A percentile compares a stretch with the other conserved stretches of the same genome.
Evolutionary conservation across 306 rosid species (phyloP).

Genomic region (Citrullus colocynthis): DNA sequence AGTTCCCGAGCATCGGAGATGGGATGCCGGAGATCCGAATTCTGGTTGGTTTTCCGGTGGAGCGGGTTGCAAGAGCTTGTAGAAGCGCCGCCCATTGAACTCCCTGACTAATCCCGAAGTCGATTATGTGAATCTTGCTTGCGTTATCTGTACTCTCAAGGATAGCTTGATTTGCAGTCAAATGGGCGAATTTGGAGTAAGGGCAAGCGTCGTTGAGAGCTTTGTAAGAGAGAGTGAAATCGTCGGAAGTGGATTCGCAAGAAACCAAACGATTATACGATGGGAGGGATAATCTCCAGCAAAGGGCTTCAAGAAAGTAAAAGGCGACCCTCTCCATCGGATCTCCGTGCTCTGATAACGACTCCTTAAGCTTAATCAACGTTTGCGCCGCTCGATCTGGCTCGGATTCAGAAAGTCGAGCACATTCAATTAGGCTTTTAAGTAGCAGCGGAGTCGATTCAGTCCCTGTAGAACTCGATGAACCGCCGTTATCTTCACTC

Average conservation of each 20-base stretch:
- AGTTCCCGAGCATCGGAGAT: slow-evolving; percentile 50
- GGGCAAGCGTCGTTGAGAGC: slow-evolving; percentile 90
- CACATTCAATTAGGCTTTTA: slow-evolving; percentile 52
- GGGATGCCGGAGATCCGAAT: slow-evolving; percentile 85
- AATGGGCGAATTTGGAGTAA: slow-evolving; percentile 79
- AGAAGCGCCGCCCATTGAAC: slow-evolving; percentile 91
- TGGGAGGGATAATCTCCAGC: slow-evolving; percentile 19
- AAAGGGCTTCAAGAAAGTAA: slow-evolving; percentile 56
- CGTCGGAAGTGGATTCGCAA: slow-evolving; percentile 33
- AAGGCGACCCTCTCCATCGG: slow-evolving; percentile 59
- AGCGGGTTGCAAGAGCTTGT: slow-evolving; percentile 81
- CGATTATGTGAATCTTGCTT: slow-evolving; percentile 62
- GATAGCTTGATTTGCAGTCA: slow-evolving; percentile 91
- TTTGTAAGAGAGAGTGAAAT: slow-evolving; percentile 63
- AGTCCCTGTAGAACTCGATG: slow-evolving; percentile 31
- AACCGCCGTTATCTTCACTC: slow-evolving; percentile 17
- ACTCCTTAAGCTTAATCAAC: slow-evolving; percentile 36
- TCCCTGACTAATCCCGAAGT: slow-evolving; percentile 88
- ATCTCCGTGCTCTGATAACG: slow-evolving; percentile 60
- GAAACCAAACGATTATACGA: slow-evolving; percentile 9
- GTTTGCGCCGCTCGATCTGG: slow-evolving; percentile 54
- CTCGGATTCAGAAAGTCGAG: slow-evolving; percentile 30
- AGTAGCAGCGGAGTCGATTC: slow-evolving; percentile 58
- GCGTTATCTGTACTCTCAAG: slow-evolving; percentile 68
- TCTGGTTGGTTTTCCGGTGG: slow-evolving; percentile 59